Evolutionary conservation across 306 rosid species (phyloP).

Genomic region (Vicia sativa): DNA sequence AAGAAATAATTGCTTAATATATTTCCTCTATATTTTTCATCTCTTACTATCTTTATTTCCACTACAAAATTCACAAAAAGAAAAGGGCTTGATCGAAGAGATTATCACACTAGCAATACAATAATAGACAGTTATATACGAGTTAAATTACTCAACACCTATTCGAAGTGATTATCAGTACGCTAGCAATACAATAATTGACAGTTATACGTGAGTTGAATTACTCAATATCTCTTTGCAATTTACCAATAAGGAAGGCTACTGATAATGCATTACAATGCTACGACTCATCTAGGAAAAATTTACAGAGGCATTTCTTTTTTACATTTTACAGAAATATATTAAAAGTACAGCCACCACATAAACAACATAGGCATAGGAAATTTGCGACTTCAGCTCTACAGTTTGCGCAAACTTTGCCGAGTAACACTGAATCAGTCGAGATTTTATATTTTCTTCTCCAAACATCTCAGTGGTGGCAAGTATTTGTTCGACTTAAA

Average conservation of each 20-base stretch:
- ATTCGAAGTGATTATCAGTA: constrained; percentile 17
- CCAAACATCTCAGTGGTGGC: constrained; percentile 29
- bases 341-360: constrained; percentile 35
- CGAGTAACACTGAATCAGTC: constrained; percentile 9
- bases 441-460: constrained; percentile 32
- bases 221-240: constrained; percentile 28
- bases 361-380: constrained; percentile 13
- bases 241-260: constrained; percentile 27
- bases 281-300: constrained; percentile 39
- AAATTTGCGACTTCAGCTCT: constrained; percentile 37
- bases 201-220: constrained; percentile 29
- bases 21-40: neutral
- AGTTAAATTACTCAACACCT: constrained; percentile 23
- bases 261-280: constrained; percentile 35
- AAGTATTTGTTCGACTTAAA: constrained; percentile 20
- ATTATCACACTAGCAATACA: constrained; percentile 13
- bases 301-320: constrained; percentile 36
- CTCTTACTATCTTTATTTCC: neutral
- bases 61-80: neutral
- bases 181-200: constrained; percentile 33
- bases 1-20: neutral
- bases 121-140: constrained; percentile 30
- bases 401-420: constrained; percentile 26
- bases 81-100: constrained; percentile 8
- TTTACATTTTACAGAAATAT: constrained; percentile 33